phyloP scores from a whole-genome alignment of 306 rosid species.

The Malus fusca region DNA sequence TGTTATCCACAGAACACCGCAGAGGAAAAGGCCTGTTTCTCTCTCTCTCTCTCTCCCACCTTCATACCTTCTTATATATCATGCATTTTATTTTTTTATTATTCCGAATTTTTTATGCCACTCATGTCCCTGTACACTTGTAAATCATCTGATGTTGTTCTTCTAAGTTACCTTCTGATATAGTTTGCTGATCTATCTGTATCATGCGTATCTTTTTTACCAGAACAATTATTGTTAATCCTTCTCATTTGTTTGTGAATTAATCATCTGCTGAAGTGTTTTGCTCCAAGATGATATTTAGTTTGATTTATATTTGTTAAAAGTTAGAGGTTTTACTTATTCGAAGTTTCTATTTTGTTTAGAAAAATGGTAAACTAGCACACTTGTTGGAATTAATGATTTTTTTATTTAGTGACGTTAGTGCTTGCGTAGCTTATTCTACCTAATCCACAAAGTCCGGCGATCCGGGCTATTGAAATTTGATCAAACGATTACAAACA shows the following conservation, averaged over 20 bases:
- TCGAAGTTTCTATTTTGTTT: background rate
- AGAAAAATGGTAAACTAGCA: background rate
- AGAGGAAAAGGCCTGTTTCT: constrained; percentile 26
- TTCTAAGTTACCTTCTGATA: background rate
- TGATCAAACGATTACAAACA: no score
- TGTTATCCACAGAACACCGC: constrained; percentile 39
- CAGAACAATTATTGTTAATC: background rate
- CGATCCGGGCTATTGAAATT: no score
- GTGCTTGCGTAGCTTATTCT: background rate
- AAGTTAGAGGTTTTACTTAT: background rate
- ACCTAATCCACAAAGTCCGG: rapidly evolving
- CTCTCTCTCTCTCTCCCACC: constrained; percentile 16
- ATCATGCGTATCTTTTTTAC: background rate
- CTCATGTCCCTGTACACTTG: background rate
- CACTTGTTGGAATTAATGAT: no score
- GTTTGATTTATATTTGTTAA: no score
- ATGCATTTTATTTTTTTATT: constrained; percentile 1
- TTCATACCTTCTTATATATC: background rate
- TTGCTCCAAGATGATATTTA: background rate
- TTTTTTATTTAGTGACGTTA: background rate
- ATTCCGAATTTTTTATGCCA: background rate
- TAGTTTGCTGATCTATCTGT: background rate
- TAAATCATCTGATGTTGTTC: background rate
- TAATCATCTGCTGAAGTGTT: background rate
- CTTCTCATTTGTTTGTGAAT: background rate